Percentiles rank a stretch among this genome's conserved stretches.
Evolutionary conservation across 495 filamentous ascomycete genomes (phyloP).

Genomic region (Talaromyces nanjingensis): DNA sequence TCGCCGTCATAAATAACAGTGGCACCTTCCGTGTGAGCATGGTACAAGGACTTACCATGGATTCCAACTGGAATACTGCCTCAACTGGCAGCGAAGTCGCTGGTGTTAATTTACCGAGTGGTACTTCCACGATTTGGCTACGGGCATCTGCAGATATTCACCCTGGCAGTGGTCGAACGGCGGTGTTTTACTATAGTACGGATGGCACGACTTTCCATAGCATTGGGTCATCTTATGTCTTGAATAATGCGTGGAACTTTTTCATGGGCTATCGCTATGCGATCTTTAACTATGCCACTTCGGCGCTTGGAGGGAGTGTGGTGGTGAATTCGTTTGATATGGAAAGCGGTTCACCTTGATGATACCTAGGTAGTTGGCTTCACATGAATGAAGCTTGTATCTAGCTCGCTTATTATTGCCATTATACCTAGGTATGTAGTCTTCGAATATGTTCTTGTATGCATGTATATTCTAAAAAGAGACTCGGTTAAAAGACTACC

Average conservation of each 20-base stretch:
- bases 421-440: neutral
- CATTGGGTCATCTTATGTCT: constrained; percentile 31
- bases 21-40: constrained; percentile 16
- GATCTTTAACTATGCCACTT: constrained; percentile 53
- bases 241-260: constrained; percentile 42
- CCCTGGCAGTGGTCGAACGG: constrained; percentile 22
- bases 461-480: neutral
- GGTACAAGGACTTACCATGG: constrained; percentile 15
- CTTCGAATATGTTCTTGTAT: neutral
- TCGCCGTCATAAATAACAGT: constrained; percentile 34
- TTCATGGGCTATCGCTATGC: constrained; percentile 52
- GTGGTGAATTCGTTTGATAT: constrained; percentile 19
- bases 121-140: constrained; percentile 32
- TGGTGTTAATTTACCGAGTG: neutral
- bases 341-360: neutral
- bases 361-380: neutral
- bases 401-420: neutral
- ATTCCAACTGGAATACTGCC: constrained; percentile 33
- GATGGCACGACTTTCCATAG: constrained; percentile 38
- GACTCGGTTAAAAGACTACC: neutral
- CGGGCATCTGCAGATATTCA: constrained; percentile 33
- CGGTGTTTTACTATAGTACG: constrained; percentile 44
- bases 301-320: constrained; percentile 41
- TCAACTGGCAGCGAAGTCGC: constrained; percentile 31
- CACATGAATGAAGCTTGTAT: neutral